Base-by-base conservation (phyloP, 139 green algal genomes). In the Axilococcus clingmanii region DNA sequence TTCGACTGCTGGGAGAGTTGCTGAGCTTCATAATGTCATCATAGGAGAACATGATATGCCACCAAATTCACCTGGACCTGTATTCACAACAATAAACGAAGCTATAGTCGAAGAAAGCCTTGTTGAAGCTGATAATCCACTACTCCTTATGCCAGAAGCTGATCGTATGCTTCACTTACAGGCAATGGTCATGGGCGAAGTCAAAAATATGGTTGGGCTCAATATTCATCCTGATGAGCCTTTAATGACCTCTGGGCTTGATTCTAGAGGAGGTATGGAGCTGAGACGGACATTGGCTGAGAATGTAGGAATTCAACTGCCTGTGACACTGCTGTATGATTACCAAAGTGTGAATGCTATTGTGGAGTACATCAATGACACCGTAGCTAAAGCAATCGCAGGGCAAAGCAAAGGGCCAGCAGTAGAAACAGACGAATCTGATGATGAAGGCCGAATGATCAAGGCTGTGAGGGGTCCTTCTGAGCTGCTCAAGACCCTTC, bases 251-350 rank as follows among this genome's bases (percentile, higher is more conserved):
- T 43, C 48, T 1, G 73, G 71, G 11, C 56, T 81, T 12, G 73
- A 95, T 58, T 88, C 75, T 8, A 62, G 94, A 20, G 79, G 77
- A 1, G 79, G 79, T 4, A 75, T 93, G 23, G 86, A 95, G 76
- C 68, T 95, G 35, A 65, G 80, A 27, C 83, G 82, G 47, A 51
- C 52, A 3, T 75, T 95, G n/a, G 80, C 88, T 16, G 64, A 74
- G 57, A 16, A 66, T 81, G 44, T 73, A 48, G 80, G 55, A 30
- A 3, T 80, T 36, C 31, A 71, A 24, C 68, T 94, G 41, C 84
- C 84, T 5, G 65, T 80, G 19, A 93, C 82, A 0, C 65, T 93
- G 55, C 62, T 94, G 60, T 94, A 94, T 50, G 84, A 94, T 72
- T 66, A 85, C 59, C 83, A 88, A 63, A 70, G 56, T 0, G 57